Percentiles rank a stretch among this genome's conserved stretches.
Conservation (phyloP, 176 grass and related monocot species). For the Puya raimondii region DNA sequence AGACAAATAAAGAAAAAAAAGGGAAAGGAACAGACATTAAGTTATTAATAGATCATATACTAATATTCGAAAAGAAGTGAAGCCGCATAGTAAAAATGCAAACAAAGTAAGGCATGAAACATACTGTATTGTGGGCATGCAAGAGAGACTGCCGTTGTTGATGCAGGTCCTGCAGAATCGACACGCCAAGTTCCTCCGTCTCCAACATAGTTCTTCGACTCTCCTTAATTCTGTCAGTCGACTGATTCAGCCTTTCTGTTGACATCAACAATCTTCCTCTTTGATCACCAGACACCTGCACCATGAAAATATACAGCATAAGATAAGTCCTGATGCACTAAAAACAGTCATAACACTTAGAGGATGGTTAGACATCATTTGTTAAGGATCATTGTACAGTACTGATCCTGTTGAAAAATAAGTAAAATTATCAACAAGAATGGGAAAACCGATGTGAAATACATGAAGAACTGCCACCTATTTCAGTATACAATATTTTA, state of each 20-base stretch:
- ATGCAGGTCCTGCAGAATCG: constrained; percentile 91
- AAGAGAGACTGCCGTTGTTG: constrained; percentile 86
- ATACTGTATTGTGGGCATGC: constrained; percentile 75
- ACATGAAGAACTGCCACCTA: too few species aligned
- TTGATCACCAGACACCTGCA: constrained; percentile 80
- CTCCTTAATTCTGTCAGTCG: constrained; percentile 70
- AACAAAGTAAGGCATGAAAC: constrained; percentile 19
- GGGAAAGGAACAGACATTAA: too few species aligned
- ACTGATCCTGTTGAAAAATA: neutral
- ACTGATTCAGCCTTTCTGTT: constrained; percentile 80
- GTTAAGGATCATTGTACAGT: neutral
- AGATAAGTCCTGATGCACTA: neutral
- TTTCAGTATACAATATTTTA: too few species aligned
- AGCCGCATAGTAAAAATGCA: neutral
- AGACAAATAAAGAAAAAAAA: too few species aligned
- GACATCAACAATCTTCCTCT: constrained; percentile 75
- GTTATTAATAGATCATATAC: too few species aligned
- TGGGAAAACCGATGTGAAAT: neutral
- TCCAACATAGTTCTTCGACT: constrained; percentile 68
- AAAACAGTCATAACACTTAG: neutral
- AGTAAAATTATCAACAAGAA: neutral
- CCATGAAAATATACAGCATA: constrained; percentile 8
- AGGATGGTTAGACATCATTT: neutral
- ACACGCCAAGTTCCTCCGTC: constrained; percentile 76
- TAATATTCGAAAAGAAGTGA: too few species aligned